phyloP scores from a whole-genome alignment of 2,329 filamentous ascomycete species.

The Zymoseptoria passerinii region DNA sequence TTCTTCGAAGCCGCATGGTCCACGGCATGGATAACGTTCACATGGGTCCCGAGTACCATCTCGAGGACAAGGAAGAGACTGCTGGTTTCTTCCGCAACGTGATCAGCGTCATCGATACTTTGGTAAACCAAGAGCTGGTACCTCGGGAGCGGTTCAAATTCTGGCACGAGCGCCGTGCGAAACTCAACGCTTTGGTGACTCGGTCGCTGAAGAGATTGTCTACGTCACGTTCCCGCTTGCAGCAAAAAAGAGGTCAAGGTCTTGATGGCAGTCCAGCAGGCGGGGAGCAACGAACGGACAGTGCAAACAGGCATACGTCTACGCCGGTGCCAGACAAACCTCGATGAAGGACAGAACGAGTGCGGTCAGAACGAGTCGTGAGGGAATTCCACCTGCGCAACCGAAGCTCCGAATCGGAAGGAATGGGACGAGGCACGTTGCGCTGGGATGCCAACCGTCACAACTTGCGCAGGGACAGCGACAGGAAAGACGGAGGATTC shows the following conservation, averaged over 20 bases:
- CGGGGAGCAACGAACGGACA: neutral
- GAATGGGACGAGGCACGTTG: neutral
- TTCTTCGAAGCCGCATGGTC: conserved; percentile 14
- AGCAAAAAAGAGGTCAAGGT: neutral
- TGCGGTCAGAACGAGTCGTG: neutral
- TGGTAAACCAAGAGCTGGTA: conserved; percentile 18
- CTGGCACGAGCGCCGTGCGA: conserved; percentile 16
- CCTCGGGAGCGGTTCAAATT: conserved; percentile 9
- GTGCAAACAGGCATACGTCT: neutral
- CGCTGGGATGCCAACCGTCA: neutral
- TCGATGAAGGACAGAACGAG: neutral
- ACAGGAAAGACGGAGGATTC: neutral
- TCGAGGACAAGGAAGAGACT: conserved; percentile 11
- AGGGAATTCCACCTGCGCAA: neutral
- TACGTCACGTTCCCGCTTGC: neutral
- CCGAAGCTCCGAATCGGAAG: neutral
- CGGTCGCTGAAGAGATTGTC: neutral
- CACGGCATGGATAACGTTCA: conserved; percentile 12
- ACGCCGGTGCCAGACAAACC: neutral
- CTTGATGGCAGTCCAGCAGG: neutral
- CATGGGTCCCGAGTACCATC: neutral
- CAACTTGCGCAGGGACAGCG: neutral
- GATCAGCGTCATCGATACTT: conserved; percentile 24
- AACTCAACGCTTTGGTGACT: conserved; percentile 15
- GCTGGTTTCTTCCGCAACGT: conserved; percentile 17